These are phyloP conservation scores for Chrysoporthe cubensis DNA, from an alignment of 2,329 filamentous ascomycete genomes.

Conservation along the genomic window DNA sequence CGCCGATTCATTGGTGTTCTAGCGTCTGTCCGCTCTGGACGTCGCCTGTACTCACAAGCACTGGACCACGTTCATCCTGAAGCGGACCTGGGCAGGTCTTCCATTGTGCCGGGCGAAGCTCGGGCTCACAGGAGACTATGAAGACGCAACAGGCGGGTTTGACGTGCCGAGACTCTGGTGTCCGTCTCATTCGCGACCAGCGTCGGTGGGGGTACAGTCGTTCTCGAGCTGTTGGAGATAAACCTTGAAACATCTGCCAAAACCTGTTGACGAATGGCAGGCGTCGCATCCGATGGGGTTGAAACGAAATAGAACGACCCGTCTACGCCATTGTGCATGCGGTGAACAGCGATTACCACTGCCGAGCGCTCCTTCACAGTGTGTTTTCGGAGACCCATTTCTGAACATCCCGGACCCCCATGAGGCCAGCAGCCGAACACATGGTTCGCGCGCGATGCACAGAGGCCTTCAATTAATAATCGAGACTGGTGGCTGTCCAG, in stretches of 20 bases:
- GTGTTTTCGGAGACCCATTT: constrained; percentile 8
- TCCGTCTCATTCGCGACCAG: constrained; percentile 13
- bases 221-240: constrained; percentile 21
- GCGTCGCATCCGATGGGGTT: constrained; percentile 7
- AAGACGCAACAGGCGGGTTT: background rate
- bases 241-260: constrained; percentile 23
- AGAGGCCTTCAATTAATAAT: constrained; percentile 22
- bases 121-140: constrained; percentile 5
- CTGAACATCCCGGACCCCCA: constrained; percentile 9
- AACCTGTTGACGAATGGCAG: constrained; percentile 14
- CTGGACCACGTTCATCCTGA: background rate
- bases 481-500: constrained; percentile 9
- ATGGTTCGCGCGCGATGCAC: constrained; percentile 22
- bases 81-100: constrained; percentile 14
- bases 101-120: constrained; percentile 5
- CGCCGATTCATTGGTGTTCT: constrained; percentile 20
- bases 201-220: constrained; percentile 21
- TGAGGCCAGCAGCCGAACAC: constrained; percentile 24
- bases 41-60: constrained; percentile 7
- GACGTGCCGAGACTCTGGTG: constrained; percentile 7
- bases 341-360: constrained; percentile 15
- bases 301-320: constrained; percentile 9
- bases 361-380: constrained; percentile 17
- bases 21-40: constrained; percentile 20
- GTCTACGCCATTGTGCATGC: constrained; percentile 25